Base-by-base conservation (phyloP, 2,329 filamentous ascomycete species). In the Raffaelea arxii region DNA sequence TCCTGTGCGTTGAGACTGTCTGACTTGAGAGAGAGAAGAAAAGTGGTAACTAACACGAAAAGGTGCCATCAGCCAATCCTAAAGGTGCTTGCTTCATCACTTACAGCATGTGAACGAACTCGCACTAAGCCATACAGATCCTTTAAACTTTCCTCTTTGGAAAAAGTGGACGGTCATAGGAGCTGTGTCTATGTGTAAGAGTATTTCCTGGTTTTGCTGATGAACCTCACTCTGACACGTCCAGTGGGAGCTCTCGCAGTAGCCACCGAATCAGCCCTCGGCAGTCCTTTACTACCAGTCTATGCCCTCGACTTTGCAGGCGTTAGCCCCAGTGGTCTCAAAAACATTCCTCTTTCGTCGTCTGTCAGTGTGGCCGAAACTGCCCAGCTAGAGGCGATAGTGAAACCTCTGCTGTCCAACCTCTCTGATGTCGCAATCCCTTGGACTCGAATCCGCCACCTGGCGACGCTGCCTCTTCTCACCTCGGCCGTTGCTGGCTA, bases 291-390 rank as follows among this genome's bases (percentile, higher is more conserved):
- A 6, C 51, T 63, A 11, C 62, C 63, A 35, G 55, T 65, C 23
- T 65, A 63, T 46, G 51, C 59, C 9, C 55, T 64, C 44, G 58
- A 63, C 50, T 65, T 65, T 43, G 56, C 59, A 12, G 61, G 61
- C 24, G 53, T 62, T 21, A 54, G 59, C 49, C 54, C 62, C 4
- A n/a, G n/a, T n/a, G n/a, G n/a, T n/a, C n/a, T n/a, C n/a, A n/a
- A n/a, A n/a, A n/a, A n/a, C n/a, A n/a, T n/a, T n/a, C n/a, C n/a
- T n/a, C n/a, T n/a, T n/a, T n/a, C n/a, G n/a, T n/a, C n/a, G n/a
- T n/a, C n/a, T n/a, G n/a, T n/a, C n/a, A n/a, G n/a, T n/a, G n/a
- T n/a, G n/a, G n/a, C n/a, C n/a, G n/a, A n/a, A n/a, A n/a, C n/a
- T n/a, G n/a, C n/a, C n/a, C n/a, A n/a, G n/a, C n/a, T n/a, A n/a